These are phyloP conservation scores for Eleusine coracana DNA, from an alignment of 176 grass and related monocot genomes.

Conservation along the genomic window DNA sequence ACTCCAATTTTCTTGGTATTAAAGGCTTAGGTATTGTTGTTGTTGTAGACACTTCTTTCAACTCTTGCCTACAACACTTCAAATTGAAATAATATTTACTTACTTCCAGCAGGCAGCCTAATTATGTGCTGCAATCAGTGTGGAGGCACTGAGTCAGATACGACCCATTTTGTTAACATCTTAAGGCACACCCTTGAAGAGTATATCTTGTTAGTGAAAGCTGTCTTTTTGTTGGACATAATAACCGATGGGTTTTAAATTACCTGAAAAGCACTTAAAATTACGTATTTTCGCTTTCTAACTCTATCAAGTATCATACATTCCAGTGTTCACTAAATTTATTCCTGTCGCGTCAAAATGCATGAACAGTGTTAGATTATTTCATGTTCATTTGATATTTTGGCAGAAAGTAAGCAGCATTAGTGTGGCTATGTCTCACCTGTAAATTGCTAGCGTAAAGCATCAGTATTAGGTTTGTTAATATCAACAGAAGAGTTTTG, in stretches of 20 bases:
- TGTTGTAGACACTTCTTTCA: neutral
- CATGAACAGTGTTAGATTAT: neutral
- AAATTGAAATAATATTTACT: neutral
- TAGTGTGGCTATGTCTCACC: neutral
- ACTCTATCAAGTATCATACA: neutral
- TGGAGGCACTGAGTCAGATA: neutral
- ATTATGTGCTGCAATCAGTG: slow-evolving; percentile 23
- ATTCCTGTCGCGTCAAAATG: neutral
- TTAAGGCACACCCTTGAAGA: neutral
- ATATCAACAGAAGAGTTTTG: slow-evolving; percentile 24
- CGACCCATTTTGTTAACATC: neutral
- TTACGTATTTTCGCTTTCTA: slow-evolving; percentile 3
- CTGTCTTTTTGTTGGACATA: neutral
- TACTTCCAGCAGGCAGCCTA: neutral
- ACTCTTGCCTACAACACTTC: neutral
- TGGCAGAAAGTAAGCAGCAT: neutral
- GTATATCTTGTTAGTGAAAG: neutral
- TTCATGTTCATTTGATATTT: slow-evolving; percentile 19
- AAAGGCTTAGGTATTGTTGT: too few species aligned
- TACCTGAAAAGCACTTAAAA: slow-evolving; percentile 5
- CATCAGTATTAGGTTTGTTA: slow-evolving; percentile 10
- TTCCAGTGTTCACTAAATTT: neutral
- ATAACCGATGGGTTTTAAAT: neutral
- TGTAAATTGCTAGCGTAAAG: neutral
- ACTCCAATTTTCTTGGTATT: too few species aligned